Percentiles rank a stretch among this genome's conserved stretches.
Conservation (phyloP, 495 filamentous ascomycete genomes). For the Recurvomyces mirabilis region DNA sequence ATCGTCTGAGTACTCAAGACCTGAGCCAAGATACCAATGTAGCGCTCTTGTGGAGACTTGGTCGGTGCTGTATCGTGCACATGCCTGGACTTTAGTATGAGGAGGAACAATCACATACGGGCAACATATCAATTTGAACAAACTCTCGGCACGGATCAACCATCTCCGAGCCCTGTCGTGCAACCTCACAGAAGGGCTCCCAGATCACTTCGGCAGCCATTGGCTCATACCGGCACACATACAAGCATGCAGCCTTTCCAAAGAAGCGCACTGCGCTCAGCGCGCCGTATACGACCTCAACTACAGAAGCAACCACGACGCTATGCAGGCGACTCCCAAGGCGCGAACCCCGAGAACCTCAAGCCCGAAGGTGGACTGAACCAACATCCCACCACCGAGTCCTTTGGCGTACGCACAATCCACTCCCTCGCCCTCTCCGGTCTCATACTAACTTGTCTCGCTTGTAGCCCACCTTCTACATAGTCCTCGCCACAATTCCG, state of each 20-base stretch:
- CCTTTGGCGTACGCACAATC: conserved; percentile 47
- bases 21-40: no score
- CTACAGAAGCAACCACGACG: conserved; percentile 25
- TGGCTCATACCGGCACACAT: conserved; percentile 5
- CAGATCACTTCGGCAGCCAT: no score
- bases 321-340: conserved; percentile 21
- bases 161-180: no score
- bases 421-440: conserved; percentile 13
- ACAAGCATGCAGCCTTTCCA: conserved; percentile 30
- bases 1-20: no score
- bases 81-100: no score
- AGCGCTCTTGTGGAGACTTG: no score
- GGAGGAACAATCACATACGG: no score
- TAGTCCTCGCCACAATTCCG: conserved; percentile 48
- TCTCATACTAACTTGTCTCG: background rate
- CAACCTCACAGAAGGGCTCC: no score
- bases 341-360: conserved; percentile 1
- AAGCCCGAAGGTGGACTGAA: conserved; percentile 8
- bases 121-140: no score
- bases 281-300: conserved; percentile 23
- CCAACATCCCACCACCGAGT: conserved; percentile 40
- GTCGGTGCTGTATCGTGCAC: no score
- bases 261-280: conserved; percentile 25
- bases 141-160: no score
- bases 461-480: conserved; percentile 53